A percentile compares a stretch with the other conserved stretches of the same genome.
These are phyloP conservation scores for Suhomyces pyralidae DNA, from an alignment of 805 yeast species.

Conservation along the genomic window DNA sequence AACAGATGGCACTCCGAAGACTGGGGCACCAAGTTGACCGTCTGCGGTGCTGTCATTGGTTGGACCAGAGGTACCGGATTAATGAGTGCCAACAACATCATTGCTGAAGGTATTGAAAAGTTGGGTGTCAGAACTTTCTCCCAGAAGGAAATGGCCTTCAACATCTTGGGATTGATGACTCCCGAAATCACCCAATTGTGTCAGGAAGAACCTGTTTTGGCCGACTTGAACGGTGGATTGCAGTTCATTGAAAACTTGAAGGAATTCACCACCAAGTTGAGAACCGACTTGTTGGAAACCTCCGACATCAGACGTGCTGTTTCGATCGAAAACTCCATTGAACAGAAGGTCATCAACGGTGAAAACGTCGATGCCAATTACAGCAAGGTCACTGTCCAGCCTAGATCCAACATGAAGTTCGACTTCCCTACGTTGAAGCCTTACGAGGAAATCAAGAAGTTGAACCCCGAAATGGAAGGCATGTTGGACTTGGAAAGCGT, in stretches of 20 bases:
- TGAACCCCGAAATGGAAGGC: constrained; percentile 79
- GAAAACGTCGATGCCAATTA: constrained; percentile 84
- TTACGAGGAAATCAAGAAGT: constrained; percentile 65
- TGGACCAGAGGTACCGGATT: constrained; percentile 99
- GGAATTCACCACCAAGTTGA: constrained; percentile 75
- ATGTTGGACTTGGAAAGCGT: constrained; percentile 88
- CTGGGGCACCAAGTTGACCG: constrained; percentile 90
- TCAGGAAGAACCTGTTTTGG: constrained; percentile 93
- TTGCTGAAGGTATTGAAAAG: constrained; percentile 96
- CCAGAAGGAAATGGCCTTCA: constrained; percentile 99
- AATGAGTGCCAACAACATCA: constrained; percentile 94
- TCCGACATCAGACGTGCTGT: constrained; percentile 95
- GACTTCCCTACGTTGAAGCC: constrained; percentile 87
- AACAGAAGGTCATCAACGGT: constrained; percentile 82
- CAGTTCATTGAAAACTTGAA: constrained; percentile 90
- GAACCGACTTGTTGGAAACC: constrained; percentile 72
- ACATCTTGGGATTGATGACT: constrained; percentile 88
- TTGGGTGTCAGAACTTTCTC: constrained; percentile 97
- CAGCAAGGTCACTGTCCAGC: constrained; percentile 73
- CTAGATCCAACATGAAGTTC: constrained; percentile 92
- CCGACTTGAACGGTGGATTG: constrained; percentile 98
- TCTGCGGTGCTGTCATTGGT: constrained; percentile 98
- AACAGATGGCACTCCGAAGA: constrained; percentile 99
- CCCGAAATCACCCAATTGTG: constrained; percentile 82
- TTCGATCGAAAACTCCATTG: constrained; percentile 87